Base-by-base conservation (phyloP, 2,329 filamentous ascomycete genomes). In the Colletotrichum magnum region DNA sequence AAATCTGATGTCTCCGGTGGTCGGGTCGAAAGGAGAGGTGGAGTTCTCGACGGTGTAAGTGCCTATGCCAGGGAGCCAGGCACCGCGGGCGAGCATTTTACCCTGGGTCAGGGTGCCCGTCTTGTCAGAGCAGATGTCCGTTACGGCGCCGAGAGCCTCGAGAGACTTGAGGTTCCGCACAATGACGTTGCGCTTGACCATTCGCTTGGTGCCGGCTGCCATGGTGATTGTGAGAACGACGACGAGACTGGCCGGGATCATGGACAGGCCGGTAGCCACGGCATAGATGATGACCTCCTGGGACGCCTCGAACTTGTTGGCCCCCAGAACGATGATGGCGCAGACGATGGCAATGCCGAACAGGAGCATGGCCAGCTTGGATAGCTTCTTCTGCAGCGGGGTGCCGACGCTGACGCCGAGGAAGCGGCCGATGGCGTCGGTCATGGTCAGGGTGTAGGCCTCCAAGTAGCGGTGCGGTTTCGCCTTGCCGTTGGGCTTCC, bases 141-240 rank as follows among this genome's bases (percentile, higher is more conserved):
- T 83, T 45, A 84, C 82, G 7, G 80, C 83, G 1, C 82, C 82
- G 5, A 84, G 72, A 0, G 81, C 83, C 68, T 84, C 82, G 0
- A 83, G 80, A 3, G 82, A 69, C 43, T 69, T 69, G 18, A 90
- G 78, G 71, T 88, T 88, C 41, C 88, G 84, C 54, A 89, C 87
- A 68, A 90, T 86, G 53, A 89, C 87, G 74, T 89, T 79, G 57
- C 85, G 79, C 81, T 73, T 85, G 2, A 73, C 74, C 75, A 78
- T 77, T 6, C 74, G 71, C 69, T 75, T 89, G 5, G 88, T 88
- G 4, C 88, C 89, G 39, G 87, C 87, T 13, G 88, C 87, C 83
- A 92, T 90, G 4, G 90, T 92, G 62, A 92, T 91, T 2, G 90
- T 92, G 36, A 92, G 79, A 3, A 92, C 89, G 5, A 90, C 89